Base-by-base conservation (phyloP, 1,284 basidiomycete species). In the Sporisorium exsertum region DNA sequence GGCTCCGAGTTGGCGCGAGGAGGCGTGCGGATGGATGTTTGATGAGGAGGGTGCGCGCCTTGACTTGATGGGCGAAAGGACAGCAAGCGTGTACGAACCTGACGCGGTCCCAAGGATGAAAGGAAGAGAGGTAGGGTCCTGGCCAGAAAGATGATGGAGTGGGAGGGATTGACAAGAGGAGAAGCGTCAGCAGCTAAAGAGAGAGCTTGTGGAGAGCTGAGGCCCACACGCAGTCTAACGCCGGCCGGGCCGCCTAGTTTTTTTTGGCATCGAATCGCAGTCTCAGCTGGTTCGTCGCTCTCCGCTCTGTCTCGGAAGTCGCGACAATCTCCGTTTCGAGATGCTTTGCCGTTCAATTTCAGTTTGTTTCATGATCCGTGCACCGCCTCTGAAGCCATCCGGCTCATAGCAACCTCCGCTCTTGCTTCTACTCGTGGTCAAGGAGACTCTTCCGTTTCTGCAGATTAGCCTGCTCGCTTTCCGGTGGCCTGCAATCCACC, bases 281-380 rank as follows among this genome's bases (percentile, higher is more conserved):
- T 27, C 24, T 26, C 22, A 45, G 43, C 13, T 46, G 24, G 18
- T 22, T 26, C 26, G 27, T 50, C 47, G 18, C 40, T 40, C 16
- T 50, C 47, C 13, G 16, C 27, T 16, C 8, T 50, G 47, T 50
- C 47, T 50, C 47, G 47, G 29, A 50, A 50, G n/a, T 50, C 47
- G 47, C 47, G 47, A 50, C 49, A 32, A 32, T 5, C 27, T 27
- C 1, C 45, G 27, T 16, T 47, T 47, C 13, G 35, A 35, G 13
- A 35, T 15, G 7, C 3, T 40, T 37, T 37, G 35, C 35, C 8
- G 8, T 37, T 15, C 35, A 37, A 37, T 37, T 15, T 8, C 15
- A 3, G 35, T 15, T 37, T 32, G 16, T 13, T 20, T 50, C 29
- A 20, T 32, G 49, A 50, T 32, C 49, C 49, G 49, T 50, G 49